Base-by-base conservation (phyloP, 176 grass and related monocot species). In the Otatea glauca region DNA sequence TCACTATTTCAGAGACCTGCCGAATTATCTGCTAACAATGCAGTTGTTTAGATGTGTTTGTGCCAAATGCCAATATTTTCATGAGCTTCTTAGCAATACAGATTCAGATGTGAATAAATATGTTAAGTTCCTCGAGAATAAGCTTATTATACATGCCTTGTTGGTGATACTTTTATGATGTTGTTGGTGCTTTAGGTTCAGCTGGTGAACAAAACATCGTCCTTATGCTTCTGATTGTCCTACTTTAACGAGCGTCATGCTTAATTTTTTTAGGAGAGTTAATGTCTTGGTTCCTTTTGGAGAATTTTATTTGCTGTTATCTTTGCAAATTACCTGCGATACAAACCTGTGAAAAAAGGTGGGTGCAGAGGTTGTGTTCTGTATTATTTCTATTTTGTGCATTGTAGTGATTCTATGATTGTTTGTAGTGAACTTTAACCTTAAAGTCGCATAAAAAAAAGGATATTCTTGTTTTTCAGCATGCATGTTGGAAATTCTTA, bases 341-440 rank as follows among this genome's bases (percentile, higher is more conserved):
- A 90, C 48, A 88, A 89, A 16, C 85, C 83, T 85, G 68, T 95
- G 39, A 95, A 89, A 81, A 98, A 98, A 93, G 96, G 96, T 95
- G 47, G 12, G 39, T 13, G 1, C 16, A 50, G 29, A 42, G 27
- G 5, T 32, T 47, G 18, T 55, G 25, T 23, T 56, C 65, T 35
- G 10, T 2, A 32, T 21, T 83, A 39, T 4, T 7, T 67, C 17
- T 74, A 2, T 72, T 72, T 81, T 78, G 3, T 88, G 2, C 11
- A 23, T 39, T 55, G 0, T 50, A 72, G 20, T 27, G 4, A 71
- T 23, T 72, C 1, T 49, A 14, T 27, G 4, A 71, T n/a, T 72
- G 5, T 49, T 62, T 62, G 13, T 66, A 62, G 42, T 42, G 21
- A 9, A 43, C 11, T 74, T 50, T 68, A n/a, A 61, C 20, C 37